Conservation (phyloP, 1,139 yeast species). For the Candida glucosophila region DNA sequence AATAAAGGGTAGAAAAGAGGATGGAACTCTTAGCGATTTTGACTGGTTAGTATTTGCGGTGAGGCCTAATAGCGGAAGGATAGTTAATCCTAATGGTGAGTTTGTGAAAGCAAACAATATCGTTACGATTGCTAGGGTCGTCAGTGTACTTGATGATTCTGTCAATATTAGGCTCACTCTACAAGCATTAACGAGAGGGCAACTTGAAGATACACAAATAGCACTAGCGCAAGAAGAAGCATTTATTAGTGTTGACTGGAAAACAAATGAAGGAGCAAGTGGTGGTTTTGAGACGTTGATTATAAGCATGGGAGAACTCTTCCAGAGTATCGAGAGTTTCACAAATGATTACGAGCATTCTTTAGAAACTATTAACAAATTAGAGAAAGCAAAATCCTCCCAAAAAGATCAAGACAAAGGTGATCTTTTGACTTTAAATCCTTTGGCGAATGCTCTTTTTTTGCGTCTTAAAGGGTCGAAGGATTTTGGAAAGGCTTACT, state of each 20-base stretch:
- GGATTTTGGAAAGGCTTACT: slow-evolving; percentile 35
- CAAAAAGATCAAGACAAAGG: slow-evolving; percentile 5
- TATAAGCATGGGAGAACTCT: slow-evolving; percentile 19
- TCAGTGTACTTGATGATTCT: slow-evolving; percentile 40
- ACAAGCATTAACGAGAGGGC: slow-evolving; percentile 47
- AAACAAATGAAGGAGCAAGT: slow-evolving; percentile 9
- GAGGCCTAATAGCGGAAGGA: slow-evolving; percentile 31
- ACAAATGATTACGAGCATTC: slow-evolving; percentile 30
- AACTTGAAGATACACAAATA: slow-evolving; percentile 6
- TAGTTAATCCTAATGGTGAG: slow-evolving; percentile 15
- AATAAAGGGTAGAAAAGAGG: slow-evolving; percentile 2
- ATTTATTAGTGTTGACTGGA: slow-evolving; percentile 21
- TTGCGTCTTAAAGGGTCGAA: slow-evolving; percentile 43
- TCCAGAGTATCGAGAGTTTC: slow-evolving; percentile 34
- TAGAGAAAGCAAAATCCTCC: no score
- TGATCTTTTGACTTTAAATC: slow-evolving; percentile 42
- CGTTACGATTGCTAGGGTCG: slow-evolving; percentile 42
- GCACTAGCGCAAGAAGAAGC: slow-evolving; percentile 20
- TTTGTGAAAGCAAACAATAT: slow-evolving; percentile 12
- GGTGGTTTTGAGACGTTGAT: no score
- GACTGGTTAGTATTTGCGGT: slow-evolving; percentile 36
- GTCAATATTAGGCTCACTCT: slow-evolving; percentile 40
- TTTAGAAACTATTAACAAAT: no score
- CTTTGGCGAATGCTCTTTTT: slow-evolving; percentile 53
- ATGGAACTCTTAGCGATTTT: slow-evolving; percentile 20